Conservation (phyloP, 2,329 filamentous ascomycete species). For the Xylariales sp. region DNA sequence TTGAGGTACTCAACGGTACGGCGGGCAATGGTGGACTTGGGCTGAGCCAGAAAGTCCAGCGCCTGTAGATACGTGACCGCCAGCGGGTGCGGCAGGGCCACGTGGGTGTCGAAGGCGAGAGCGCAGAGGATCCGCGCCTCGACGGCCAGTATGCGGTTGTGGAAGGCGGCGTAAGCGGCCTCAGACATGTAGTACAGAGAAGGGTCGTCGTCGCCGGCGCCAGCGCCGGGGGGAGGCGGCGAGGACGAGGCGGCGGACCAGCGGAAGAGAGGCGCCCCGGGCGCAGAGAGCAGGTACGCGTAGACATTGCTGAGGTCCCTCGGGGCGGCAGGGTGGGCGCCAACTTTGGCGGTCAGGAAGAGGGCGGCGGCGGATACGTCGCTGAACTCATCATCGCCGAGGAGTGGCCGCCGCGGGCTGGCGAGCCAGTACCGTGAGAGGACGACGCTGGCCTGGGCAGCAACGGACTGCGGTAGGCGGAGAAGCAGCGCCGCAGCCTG, state of each 20-base stretch:
- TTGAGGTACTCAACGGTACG: constrained; percentile 78
- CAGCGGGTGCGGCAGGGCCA: constrained; percentile 79
- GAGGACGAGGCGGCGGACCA: constrained; percentile 26
- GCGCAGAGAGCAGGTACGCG: constrained; percentile 68
- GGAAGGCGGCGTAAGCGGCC: constrained; percentile 62
- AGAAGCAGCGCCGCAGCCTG: constrained; percentile 79
- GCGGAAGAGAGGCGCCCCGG: constrained; percentile 52
- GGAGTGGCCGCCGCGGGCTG: no score
- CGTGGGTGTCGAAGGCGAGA: constrained; percentile 78
- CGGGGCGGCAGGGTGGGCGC: constrained; percentile 68
- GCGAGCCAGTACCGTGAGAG: constrained; percentile 76
- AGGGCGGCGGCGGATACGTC: constrained; percentile 77
- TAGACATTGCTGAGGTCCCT: constrained; percentile 84
- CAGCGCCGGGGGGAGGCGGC: constrained; percentile 7
- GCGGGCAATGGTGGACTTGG: constrained; percentile 51
- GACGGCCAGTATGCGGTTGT: constrained; percentile 61
- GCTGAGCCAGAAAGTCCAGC: constrained; percentile 59
- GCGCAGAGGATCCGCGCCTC: constrained; percentile 74
- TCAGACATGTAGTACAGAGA: constrained; percentile 68
- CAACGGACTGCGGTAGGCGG: constrained; percentile 77
- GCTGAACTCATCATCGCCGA: constrained; percentile 55
- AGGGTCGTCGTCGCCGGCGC: no score
- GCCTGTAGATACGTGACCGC: constrained; percentile 91
- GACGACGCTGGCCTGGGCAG: constrained; percentile 79
- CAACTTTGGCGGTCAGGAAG: constrained; percentile 80